Conservation (phyloP, 352 stramenopile genomes). For the Phytopythium aichiense region DNA sequence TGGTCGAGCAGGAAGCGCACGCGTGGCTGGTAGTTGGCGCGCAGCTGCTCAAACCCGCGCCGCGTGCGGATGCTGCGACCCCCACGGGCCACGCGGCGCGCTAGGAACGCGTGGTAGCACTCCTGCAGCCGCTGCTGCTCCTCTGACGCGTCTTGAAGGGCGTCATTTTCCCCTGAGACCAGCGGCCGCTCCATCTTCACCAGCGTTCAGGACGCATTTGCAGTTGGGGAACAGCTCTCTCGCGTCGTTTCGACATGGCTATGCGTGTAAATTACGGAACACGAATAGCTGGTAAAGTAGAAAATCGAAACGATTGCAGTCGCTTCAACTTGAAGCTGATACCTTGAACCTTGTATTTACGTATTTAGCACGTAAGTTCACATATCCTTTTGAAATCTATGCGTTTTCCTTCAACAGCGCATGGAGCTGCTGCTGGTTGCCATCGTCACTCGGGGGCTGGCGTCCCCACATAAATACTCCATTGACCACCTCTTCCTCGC, state of each 20-base stretch:
- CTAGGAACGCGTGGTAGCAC: constrained; percentile 17
- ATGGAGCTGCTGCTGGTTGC: no score
- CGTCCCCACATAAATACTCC: no score
- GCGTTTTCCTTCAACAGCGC: no score
- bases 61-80: constrained; percentile 24
- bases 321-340: background rate
- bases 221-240: no score
- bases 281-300: no score
- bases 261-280: background rate
- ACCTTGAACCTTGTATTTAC: no score
- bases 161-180: background rate
- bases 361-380: no score
- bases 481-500: no score
- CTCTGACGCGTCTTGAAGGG: background rate
- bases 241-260: background rate
- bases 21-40: constrained; percentile 28
- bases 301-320: no score
- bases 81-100: constrained; percentile 14
- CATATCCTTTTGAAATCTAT: background rate
- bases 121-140: constrained; percentile 8
- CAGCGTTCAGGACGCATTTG: no score
- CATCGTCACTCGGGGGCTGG: no score
- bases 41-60: constrained; percentile 20
- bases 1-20: constrained; percentile 15
- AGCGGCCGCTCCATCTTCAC: background rate